Conservation (phyloP, 352 stramenopile genomes). For the Phytophthora capsici region DNA sequence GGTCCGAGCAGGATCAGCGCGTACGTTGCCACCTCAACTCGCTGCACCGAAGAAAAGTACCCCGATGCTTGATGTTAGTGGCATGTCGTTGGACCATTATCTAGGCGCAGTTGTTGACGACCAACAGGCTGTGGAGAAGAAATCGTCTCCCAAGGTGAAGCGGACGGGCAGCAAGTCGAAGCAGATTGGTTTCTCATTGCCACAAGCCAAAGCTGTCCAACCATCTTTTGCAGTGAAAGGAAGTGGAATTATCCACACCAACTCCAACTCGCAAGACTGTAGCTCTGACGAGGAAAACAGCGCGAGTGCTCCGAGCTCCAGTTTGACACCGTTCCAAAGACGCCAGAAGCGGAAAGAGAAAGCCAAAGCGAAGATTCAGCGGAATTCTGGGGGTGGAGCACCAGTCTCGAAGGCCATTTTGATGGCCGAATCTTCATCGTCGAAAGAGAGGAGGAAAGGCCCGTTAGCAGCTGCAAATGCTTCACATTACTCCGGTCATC, state of each 20-base stretch:
- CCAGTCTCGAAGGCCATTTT: conserved; percentile 62
- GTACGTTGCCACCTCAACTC: conserved; percentile 19
- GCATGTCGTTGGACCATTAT: conserved; percentile 74
- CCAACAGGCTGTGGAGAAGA: conserved; percentile 16
- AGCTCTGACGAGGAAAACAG: conserved; percentile 33
- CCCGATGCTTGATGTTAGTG: conserved; percentile 40
- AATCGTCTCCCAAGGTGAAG: conserved; percentile 42
- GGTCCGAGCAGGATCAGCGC: conserved; percentile 14
- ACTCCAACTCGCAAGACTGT: conserved; percentile 15
- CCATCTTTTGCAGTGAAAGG: conserved; percentile 36
- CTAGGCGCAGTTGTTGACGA: conserved; percentile 39
- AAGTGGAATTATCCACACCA: conserved; percentile 23
- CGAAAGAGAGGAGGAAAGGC: conserved; percentile 45
- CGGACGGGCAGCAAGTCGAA: conserved; percentile 43
- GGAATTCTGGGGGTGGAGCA: conserved; percentile 24
- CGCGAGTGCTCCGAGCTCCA: conserved; percentile 32
- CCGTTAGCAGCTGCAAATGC: conserved; percentile 12
- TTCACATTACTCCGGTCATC: conserved; percentile 18
- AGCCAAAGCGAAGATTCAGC: conserved; percentile 51
- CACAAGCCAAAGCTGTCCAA: conserved; percentile 19
- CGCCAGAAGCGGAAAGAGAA: conserved; percentile 56
- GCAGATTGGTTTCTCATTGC: conserved; percentile 1
- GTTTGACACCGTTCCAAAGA: conserved; percentile 54
- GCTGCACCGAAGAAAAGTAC: conserved; percentile 24
- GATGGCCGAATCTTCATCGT: conserved; percentile 36